phyloP scores from a whole-genome alignment of 2,329 filamentous ascomycete genomes.

The Neofusicoccum ribis region DNA sequence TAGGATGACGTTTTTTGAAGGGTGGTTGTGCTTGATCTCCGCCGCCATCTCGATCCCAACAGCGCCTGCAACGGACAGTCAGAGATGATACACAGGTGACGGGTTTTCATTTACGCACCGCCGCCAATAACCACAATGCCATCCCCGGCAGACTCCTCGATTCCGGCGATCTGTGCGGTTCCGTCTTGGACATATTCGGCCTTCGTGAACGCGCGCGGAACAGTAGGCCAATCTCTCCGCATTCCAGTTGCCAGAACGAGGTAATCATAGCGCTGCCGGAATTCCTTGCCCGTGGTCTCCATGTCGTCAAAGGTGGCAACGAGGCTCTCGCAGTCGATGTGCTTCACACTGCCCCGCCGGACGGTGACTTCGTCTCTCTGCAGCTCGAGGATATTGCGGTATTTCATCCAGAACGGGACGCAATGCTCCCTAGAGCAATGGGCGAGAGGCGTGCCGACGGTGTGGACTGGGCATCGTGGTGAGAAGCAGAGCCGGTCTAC shows the following conservation, averaged over 20 bases:
- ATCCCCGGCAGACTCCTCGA: not conserved
- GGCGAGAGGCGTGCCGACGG: constrained; percentile 74
- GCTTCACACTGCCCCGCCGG: constrained; percentile 64
- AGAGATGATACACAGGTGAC: too few relatives aligned
- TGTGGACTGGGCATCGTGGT: constrained; percentile 57
- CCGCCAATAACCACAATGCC: constrained; percentile 73
- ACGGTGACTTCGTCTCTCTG: constrained; percentile 62
- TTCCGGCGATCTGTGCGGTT: constrained; percentile 54
- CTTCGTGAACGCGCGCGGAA: constrained; percentile 66
- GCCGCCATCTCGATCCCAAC: constrained; percentile 82
- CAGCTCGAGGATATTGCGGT: constrained; percentile 65
- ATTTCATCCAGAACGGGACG: constrained; percentile 62
- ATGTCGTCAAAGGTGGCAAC: constrained; percentile 54
- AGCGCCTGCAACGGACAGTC: constrained; percentile 52
- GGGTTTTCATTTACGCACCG: constrained; percentile 36
- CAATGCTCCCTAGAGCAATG: constrained; percentile 58
- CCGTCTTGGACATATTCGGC: constrained; percentile 65
- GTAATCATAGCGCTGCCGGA: constrained; percentile 64
- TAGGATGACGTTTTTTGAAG: constrained; percentile 66
- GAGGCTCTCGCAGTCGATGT: constrained; percentile 60
- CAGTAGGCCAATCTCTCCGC: constrained; percentile 68
- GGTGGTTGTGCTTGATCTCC: constrained; percentile 69
- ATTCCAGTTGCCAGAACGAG: constrained; percentile 71
- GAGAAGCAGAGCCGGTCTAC: not conserved
- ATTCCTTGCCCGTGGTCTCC: constrained; percentile 32